Base-by-base conservation (phyloP, 208 protist species). In the Leishmania guyanensis region DNA sequence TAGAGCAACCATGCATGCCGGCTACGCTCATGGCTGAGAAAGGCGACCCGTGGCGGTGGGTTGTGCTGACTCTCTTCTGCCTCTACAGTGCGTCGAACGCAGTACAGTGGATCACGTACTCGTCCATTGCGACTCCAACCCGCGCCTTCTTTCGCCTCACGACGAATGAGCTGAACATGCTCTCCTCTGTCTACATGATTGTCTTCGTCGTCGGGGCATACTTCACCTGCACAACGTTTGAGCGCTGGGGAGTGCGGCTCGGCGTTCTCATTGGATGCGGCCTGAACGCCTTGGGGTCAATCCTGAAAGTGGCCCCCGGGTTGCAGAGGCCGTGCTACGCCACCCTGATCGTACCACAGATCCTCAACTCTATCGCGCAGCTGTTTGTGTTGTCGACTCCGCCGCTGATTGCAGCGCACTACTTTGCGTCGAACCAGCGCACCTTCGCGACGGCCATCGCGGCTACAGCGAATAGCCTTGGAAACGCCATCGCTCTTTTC, bases 141-240 rank as follows among this genome's bases (percentile, higher is more conserved):
- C 29, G 78, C 8, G 80, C 83, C 17, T 93, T 91, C 72, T 95
- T 95, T 78, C 36, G 86, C 65, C 70, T 94, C 33, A 88, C 84
- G 43, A 93, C 90, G 1, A 87, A 84, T 51, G 50, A 95, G 90
- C 76, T 95, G 70, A 94, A 95, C 80, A 81, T 90, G 84, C 83
- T 95, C 54, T 94, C 90, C 16, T 90, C 88, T 43, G 86, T 95
- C n/a, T 95, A 94, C 82, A 95, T 95, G 92, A 93, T 95, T 58
- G 80, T 95, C 43, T 93, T 92, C 62, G 92, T 85, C 6, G 79
- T 79, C n/a, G 91, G 91, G 17, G 89, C 83, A 0, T 88, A 89
- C 72, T 89, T 94, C 36, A 93, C 89, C 50, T 93, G 89, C 77
- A 93, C 91, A 29, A 91, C 89, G 2, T 94, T 94, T 81, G 91